These are phyloP conservation scores for Elymus sibiricus DNA, from an alignment of 176 grass and related monocot species.

Conservation along the genomic window DNA sequence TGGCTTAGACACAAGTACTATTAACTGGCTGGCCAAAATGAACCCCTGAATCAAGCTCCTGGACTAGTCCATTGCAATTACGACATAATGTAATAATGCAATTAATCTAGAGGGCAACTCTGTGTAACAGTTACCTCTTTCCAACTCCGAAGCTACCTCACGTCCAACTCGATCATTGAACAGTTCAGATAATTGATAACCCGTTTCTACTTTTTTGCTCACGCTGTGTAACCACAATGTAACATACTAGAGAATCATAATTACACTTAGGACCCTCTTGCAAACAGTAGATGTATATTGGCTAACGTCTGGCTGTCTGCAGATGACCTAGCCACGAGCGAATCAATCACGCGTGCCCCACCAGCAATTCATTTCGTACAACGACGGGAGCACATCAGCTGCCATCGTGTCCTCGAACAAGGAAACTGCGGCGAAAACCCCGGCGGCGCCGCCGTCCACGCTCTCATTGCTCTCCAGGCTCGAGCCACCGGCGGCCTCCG, in stretches of 20 bases:
- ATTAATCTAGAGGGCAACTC: too few relatives aligned
- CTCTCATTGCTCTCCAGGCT: not conserved
- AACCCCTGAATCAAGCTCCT: too few relatives aligned
- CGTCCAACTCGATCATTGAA: too few relatives aligned
- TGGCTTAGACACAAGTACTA: too few relatives aligned
- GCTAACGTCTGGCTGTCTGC: not conserved
- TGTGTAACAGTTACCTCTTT: too few relatives aligned
- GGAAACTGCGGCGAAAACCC: not conserved
- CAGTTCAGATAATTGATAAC: too few relatives aligned
- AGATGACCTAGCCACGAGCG: not conserved
- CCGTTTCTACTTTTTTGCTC: too few relatives aligned
- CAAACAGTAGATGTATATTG: not conserved
- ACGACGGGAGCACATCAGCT: not conserved
- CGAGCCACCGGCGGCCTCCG: not conserved
- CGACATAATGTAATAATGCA: too few relatives aligned
- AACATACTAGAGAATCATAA: not conserved
- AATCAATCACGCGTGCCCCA: not conserved
- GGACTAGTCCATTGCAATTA: too few relatives aligned
- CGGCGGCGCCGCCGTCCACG: not conserved
- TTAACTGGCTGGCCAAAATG: too few relatives aligned
- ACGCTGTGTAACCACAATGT: too few relatives aligned
- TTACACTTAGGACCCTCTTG: not conserved
- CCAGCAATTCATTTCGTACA: constrained; percentile 1
- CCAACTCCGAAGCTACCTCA: too few relatives aligned
- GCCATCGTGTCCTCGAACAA: not conserved